These are phyloP conservation scores for Boletus huronensis DNA, from an alignment of 768 basidiomycete species.

Conservation along the genomic window DNA sequence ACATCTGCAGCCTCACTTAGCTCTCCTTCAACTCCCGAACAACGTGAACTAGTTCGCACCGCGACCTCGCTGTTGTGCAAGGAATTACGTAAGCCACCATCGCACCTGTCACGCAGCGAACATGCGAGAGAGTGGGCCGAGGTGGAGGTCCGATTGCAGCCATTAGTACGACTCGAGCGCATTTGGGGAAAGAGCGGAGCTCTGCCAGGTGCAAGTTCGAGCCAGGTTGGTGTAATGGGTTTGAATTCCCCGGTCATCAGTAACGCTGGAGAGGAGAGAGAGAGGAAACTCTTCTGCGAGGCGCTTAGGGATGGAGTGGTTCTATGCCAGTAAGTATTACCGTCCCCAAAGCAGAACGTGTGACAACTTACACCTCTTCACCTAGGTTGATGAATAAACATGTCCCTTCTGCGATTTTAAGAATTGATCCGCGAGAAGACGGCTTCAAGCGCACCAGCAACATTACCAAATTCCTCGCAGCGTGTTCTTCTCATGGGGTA, in stretches of 20 bases:
- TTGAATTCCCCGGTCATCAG: constrained; percentile 37
- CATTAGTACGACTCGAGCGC: constrained; percentile 64
- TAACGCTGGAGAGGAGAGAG: constrained; percentile 67
- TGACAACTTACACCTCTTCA: constrained; percentile 3
- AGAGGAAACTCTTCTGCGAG: constrained; percentile 69
- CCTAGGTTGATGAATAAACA: constrained; percentile 77
- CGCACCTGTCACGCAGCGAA: constrained; percentile 49
- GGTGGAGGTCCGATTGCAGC: constrained; percentile 62
- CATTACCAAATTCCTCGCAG: constrained; percentile 73
- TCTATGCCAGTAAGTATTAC: constrained; percentile 76
- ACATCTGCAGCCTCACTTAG: constrained; percentile 56
- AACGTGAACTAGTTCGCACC: constrained; percentile 63
- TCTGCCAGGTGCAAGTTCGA: constrained; percentile 40
- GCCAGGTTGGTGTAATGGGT: constrained; percentile 33
- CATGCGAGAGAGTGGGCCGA: constrained; percentile 66
- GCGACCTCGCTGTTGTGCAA: constrained; percentile 64
- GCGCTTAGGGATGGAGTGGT: constrained; percentile 81
- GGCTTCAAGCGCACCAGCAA: constrained; percentile 66
- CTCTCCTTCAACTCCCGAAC: constrained; percentile 49
- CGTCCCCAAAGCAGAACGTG: constrained; percentile 5
- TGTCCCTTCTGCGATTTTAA: constrained; percentile 54
- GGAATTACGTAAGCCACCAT: constrained; percentile 61
- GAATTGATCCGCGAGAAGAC: constrained; percentile 64
- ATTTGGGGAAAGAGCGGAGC: constrained; percentile 70
- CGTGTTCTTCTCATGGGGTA: constrained; percentile 66